Conservation (phyloP, 495 filamentous ascomycete genomes). For the Penicillium cosmopolitanum region DNA sequence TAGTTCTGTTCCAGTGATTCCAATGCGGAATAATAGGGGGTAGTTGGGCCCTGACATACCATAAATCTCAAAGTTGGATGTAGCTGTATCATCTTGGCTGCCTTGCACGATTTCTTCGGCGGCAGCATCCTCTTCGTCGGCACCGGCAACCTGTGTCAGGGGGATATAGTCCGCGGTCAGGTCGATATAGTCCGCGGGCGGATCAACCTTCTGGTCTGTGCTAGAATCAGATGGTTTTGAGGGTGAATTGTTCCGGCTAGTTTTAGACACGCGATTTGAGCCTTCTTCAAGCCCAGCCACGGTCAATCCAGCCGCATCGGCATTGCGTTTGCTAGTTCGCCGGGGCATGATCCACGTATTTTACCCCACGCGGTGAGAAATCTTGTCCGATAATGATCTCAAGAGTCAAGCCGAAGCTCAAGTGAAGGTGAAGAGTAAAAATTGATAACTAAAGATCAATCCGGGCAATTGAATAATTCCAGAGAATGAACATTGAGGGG, state of each 20-base stretch:
- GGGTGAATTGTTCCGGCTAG: constrained; percentile 8
- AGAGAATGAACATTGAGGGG: neutral
- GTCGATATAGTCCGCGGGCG: constrained; percentile 34
- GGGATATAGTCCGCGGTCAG: constrained; percentile 42
- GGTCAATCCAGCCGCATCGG: constrained; percentile 17
- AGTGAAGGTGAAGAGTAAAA: too few species aligned
- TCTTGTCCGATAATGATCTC: too few species aligned
- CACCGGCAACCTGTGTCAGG: constrained; percentile 33
- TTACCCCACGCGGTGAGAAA: neutral
- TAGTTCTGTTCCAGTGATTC: constrained; percentile 1
- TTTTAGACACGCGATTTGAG: constrained; percentile 25
- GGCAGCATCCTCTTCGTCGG: constrained; percentile 45
- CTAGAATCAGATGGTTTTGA: constrained; percentile 8
- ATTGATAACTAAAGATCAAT: too few species aligned
- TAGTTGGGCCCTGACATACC: constrained; percentile 33
- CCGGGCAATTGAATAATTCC: too few species aligned
- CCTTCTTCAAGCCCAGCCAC: constrained; percentile 19
- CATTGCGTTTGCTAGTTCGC: constrained; percentile 25
- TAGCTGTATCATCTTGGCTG: constrained; percentile 48
- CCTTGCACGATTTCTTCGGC: constrained; percentile 35
- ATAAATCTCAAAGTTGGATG: constrained; percentile 52
- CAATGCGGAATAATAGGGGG: neutral
- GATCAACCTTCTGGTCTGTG: constrained; percentile 37
- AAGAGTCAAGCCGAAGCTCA: too few species aligned
- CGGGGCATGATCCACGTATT: constrained; percentile 7